phyloP scores from a whole-genome alignment of 2,329 filamentous ascomycete species.

The Fusarium sp. region DNA sequence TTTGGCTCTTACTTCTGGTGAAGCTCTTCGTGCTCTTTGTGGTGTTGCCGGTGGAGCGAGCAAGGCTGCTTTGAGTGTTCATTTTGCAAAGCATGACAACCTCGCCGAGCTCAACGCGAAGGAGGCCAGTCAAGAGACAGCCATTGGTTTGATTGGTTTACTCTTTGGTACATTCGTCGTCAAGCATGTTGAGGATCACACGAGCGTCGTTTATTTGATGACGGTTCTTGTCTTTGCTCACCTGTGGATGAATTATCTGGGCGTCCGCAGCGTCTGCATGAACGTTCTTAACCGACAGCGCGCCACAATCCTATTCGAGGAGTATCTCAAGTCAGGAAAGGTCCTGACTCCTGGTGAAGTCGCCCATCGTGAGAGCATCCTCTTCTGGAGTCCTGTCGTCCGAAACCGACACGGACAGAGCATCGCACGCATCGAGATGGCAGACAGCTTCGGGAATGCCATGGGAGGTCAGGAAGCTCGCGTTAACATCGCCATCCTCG shows the following conservation, averaged over 20 bases:
- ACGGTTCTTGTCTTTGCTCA: conserved; percentile 80
- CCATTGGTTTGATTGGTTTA: conserved; percentile 90
- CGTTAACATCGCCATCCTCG: conserved; percentile 43
- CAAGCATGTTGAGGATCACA: conserved; percentile 76
- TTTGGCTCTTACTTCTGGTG: conserved; percentile 61
- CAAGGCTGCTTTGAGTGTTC: conserved; percentile 90
- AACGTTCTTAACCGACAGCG: conserved; percentile 87
- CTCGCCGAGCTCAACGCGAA: conserved; percentile 93
- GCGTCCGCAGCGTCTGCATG: conserved; percentile 87
- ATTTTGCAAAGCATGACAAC: conserved; percentile 90
- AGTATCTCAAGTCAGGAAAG: conserved; percentile 61
- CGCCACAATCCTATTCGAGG: conserved; percentile 80
- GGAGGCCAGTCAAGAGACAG: conserved; percentile 95
- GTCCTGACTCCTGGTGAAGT: conserved; percentile 76
- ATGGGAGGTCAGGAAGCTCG: conserved; percentile 34
- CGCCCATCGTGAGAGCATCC: conserved; percentile 71
- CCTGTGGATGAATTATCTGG: conserved; percentile 86
- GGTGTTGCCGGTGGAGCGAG: conserved; percentile 91
- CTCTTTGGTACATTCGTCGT: conserved; percentile 86
- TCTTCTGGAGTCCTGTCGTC: conserved; percentile 59
- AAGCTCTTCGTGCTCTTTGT: conserved; percentile 74
- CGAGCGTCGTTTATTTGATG: conserved; percentile 80
- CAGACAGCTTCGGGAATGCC: conserved; percentile 56
- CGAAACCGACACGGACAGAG: conserved; percentile 44
- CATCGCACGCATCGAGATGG: conserved; percentile 56